Conservation (phyloP, 177 flowering plant species). For the Vitis hybrid region DNA sequence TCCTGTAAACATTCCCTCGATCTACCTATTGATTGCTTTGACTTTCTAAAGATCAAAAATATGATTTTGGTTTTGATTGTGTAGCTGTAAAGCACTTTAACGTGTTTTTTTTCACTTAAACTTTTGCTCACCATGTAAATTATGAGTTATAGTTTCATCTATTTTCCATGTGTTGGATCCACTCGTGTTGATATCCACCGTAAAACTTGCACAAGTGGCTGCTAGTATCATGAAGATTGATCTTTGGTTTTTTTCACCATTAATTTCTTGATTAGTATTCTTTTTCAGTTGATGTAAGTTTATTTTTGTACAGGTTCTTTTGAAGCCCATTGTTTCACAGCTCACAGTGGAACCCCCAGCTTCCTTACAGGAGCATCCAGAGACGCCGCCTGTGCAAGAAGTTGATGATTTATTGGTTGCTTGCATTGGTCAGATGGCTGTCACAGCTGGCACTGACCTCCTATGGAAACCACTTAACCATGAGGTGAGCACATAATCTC, state of each 20-base stretch:
- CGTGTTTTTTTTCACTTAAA: no score
- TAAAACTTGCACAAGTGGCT: no score
- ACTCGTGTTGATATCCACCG: no score
- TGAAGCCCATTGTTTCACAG: constrained; percentile 87
- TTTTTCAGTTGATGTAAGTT: neutral
- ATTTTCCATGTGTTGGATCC: no score
- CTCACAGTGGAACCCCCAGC: constrained; percentile 65
- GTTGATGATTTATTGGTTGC: constrained; percentile 74
- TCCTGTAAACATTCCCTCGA: no score
- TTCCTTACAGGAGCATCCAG: constrained; percentile 40
- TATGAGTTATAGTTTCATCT: no score
- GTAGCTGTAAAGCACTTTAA: no score
- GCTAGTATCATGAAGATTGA: neutral
- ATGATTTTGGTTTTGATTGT: no score
- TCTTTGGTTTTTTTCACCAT: neutral
- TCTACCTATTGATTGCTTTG: no score
- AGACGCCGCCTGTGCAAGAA: constrained; percentile 61
- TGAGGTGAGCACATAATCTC: constrained; percentile 48
- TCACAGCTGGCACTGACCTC: constrained; percentile 77
- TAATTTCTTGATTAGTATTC: neutral
- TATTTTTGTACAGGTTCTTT: constrained; percentile 45
- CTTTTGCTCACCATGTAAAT: no score
- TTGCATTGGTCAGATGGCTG: constrained; percentile 94
- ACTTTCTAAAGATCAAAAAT: no score
- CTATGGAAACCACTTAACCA: constrained; percentile 90